Percentiles rank a stretch among this genome's conserved stretches.
phyloP scores from a whole-genome alignment of 192 early-diverging fungal species.

The Physocladia obscura region DNA sequence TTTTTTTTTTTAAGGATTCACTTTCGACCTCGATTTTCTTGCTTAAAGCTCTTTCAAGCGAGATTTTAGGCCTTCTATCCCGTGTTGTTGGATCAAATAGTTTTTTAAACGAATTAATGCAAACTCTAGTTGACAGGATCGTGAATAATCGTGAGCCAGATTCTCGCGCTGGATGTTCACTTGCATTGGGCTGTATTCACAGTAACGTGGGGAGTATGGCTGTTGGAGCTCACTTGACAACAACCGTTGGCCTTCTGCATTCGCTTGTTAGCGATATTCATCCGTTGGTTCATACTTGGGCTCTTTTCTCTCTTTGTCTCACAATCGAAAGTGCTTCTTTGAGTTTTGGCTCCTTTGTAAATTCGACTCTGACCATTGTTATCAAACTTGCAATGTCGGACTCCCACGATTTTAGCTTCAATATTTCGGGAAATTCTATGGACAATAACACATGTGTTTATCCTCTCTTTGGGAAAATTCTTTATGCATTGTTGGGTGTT shows the following conservation, averaged over 20 bases:
- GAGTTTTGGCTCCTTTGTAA: constrained; percentile 90
- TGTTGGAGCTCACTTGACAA: constrained; percentile 76
- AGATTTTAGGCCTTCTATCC: constrained; percentile 78
- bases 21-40: constrained; percentile 68
- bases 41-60: constrained; percentile 75
- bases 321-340: constrained; percentile 84
- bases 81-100: constrained; percentile 61
- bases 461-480: constrained; percentile 76
- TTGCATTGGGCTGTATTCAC: constrained; percentile 88
- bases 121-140: constrained; percentile 79
- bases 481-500: constrained; percentile 84
- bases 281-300: constrained; percentile 93
- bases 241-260: constrained; percentile 84
- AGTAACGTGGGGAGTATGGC: constrained; percentile 87
- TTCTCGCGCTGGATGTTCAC: constrained; percentile 85
- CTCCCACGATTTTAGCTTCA: constrained; percentile 72
- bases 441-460: constrained; percentile 63
- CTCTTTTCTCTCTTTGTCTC: constrained; percentile 77
- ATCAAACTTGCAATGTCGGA: constrained; percentile 88
- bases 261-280: constrained; percentile 90
- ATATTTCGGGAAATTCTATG: constrained; percentile 78
- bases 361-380: constrained; percentile 80
- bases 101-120: constrained; percentile 71
- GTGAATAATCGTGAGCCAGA: constrained; percentile 92
- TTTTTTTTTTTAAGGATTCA: constrained; percentile 48